phyloP scores from a whole-genome alignment of 345 rosid species.

The Linum lewisii region DNA sequence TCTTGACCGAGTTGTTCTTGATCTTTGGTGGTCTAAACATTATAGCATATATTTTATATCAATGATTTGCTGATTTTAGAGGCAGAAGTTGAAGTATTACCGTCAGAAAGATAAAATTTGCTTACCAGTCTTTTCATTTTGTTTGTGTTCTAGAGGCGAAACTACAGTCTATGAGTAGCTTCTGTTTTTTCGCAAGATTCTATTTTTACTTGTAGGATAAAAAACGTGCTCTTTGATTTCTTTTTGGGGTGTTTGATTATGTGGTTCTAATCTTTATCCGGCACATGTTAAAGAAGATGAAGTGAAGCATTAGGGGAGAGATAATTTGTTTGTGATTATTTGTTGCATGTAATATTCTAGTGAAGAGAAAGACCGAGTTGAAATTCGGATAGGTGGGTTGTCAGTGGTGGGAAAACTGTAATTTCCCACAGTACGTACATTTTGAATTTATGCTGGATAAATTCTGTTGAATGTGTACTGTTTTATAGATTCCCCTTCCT shows the following conservation, averaged over 20 bases:
- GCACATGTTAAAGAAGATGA: not conserved
- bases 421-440: no score
- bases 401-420: no score
- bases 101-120: not conserved
- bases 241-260: not conserved
- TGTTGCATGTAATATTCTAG: not conserved
- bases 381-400: not conserved
- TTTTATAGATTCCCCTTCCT: not conserved
- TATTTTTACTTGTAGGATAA: not conserved
- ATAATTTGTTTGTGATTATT: no score
- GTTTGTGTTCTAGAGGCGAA: not conserved
- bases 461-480: not conserved
- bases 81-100: not conserved
- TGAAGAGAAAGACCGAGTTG: not conserved
- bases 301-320: not conserved
- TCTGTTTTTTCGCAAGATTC: not conserved
- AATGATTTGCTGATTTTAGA: not conserved
- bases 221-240: not conserved
- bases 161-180: not conserved
- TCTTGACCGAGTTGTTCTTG: not conserved
- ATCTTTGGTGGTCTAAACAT: not conserved
- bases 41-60: not conserved
- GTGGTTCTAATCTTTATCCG: not conserved
- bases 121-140: not conserved
- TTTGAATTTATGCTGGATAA: not conserved